A percentile compares a stretch with the other conserved stretches of the same genome.
Evolutionary conservation across 1,284 basidiomycete genomes (phyloP).

Genomic region (Coniferiporia weirii): DNA sequence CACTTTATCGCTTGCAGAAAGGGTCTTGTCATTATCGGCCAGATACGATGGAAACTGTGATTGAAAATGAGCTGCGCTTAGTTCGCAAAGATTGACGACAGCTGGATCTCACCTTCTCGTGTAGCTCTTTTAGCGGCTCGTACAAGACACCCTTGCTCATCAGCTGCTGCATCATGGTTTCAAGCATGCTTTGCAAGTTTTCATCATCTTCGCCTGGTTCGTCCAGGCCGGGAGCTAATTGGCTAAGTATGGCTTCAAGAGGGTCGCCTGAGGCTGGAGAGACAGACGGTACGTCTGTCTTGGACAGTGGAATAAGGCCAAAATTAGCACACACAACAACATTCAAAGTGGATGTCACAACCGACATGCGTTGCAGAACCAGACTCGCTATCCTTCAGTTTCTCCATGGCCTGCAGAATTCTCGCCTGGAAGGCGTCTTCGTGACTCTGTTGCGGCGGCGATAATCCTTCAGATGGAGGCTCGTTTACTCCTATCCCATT

Average conservation of each 20-base stretch:
- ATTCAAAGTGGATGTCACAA: slow-evolving; percentile 5
- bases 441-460: slow-evolving; percentile 22
- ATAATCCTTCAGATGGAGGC: slow-evolving; percentile 18
- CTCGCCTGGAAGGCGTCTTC: slow-evolving; percentile 67
- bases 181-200: slow-evolving; percentile 73
- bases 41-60: slow-evolving; percentile 82
- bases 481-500: slow-evolving; percentile 40
- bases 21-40: slow-evolving; percentile 40
- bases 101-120: slow-evolving; percentile 61
- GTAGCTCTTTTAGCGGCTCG: slow-evolving; percentile 87
- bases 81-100: background rate
- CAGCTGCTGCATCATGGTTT: slow-evolving; percentile 89
- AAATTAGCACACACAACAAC: slow-evolving; percentile 6
- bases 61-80: slow-evolving; percentile 2
- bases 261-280: slow-evolving; percentile 32
- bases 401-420: slow-evolving; percentile 76
- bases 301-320: background rate
- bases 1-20: slow-evolving; percentile 57
- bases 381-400: slow-evolving; percentile 66
- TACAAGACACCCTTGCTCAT: slow-evolving; percentile 94
- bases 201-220: slow-evolving; percentile 46
- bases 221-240: slow-evolving; percentile 32
- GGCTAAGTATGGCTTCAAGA: slow-evolving; percentile 46
- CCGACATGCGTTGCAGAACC: slow-evolving; percentile 40
- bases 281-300: slow-evolving; percentile 29